Evolutionary conservation across 495 filamentous ascomycete genomes (phyloP).

Genomic region (Lasiosphaeria miniovina): DNA sequence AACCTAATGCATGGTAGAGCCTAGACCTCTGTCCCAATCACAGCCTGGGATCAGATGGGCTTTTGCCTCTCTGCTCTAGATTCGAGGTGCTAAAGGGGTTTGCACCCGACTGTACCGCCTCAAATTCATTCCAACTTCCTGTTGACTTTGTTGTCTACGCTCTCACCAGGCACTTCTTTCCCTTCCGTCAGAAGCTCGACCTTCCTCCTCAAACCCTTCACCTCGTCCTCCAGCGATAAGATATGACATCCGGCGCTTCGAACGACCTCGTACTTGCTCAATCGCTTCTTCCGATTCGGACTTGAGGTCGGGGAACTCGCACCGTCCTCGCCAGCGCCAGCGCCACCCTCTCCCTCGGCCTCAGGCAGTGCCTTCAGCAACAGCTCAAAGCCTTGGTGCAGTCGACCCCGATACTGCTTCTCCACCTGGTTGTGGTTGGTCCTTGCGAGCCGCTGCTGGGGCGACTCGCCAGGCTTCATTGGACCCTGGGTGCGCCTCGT

Average conservation of each 20-base stretch:
- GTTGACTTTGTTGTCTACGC: too few species aligned
- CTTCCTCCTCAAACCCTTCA: not conserved
- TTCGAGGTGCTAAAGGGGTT: too few species aligned
- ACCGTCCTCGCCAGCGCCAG: not conserved
- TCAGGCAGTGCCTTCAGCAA: constrained; percentile 18
- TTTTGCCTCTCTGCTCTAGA: too few species aligned
- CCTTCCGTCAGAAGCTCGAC: not conserved
- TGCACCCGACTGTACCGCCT: too few species aligned
- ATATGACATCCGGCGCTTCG: constrained; percentile 14
- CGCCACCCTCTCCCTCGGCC: not conserved
- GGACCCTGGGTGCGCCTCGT: not conserved
- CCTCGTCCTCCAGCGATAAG: constrained; percentile 3
- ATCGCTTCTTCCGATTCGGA: constrained; percentile 2
- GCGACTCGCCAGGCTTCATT: constrained; percentile 19
- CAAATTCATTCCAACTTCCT: too few species aligned
- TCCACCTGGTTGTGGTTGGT: constrained; percentile 21
- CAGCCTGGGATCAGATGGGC: too few species aligned
- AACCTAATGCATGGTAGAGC: too few species aligned
- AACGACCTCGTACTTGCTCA: constrained; percentile 23
- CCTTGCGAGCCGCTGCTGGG: constrained; percentile 12
- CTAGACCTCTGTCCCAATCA: too few species aligned
- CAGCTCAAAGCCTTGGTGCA: constrained; percentile 18
- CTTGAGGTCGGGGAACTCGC: not conserved
- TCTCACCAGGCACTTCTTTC: too few species aligned
- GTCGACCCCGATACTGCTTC: constrained; percentile 21